Base-by-base conservation (phyloP, 495 filamentous ascomycete species). In the Aspergillus hancockii region DNA sequence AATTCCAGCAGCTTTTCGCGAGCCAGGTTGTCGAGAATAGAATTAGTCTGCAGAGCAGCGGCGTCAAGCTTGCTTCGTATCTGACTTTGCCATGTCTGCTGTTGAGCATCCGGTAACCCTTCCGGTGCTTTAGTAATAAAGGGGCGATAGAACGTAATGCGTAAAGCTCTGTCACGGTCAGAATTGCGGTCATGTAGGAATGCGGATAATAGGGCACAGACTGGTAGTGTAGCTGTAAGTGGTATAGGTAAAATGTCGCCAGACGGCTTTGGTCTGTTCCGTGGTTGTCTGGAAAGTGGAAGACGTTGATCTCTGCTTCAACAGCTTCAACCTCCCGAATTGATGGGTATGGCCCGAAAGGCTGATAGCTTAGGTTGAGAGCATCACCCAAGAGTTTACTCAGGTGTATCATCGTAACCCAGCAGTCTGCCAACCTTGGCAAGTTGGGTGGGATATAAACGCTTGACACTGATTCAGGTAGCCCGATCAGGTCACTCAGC, bases 221-320 rank as follows among this genome's bases (percentile, higher is more conserved):
- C 72, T 73, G 68, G 53, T 73, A 71, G 58, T 75, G 72, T 25
- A 75, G 51, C 22, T 70, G 66, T 12, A 75, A 58, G 38, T 72
- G 73, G 50, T 74, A 58, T 8, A 62, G 46, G 51, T 65, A 67
- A 34, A 71, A 75, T 4, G 55, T 57, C 13, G 63, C 54, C n/a
- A 59, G 23, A 12, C 50, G 57, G 14, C 55, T 67, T 12, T 57
- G 52, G 2, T 49, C 58, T 9, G 25, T 25, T 19, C 64, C 66
- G 19, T 64, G 54, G 19, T 59, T 53, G 25, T 68, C 64, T 0
- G 72, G 68, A 28, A 59, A 59, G 2, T 22, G 57, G 23, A 67
- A 7, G 8, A 73, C 55, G 5, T 60, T n/a, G 41, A 45, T 19
- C 14, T 45, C 45, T 36, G 46, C 28, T 54, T 75, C 72, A 13